Conservation (phyloP, 2,329 filamentous ascomycete species). For the Raffaelea deltoideospora region DNA sequence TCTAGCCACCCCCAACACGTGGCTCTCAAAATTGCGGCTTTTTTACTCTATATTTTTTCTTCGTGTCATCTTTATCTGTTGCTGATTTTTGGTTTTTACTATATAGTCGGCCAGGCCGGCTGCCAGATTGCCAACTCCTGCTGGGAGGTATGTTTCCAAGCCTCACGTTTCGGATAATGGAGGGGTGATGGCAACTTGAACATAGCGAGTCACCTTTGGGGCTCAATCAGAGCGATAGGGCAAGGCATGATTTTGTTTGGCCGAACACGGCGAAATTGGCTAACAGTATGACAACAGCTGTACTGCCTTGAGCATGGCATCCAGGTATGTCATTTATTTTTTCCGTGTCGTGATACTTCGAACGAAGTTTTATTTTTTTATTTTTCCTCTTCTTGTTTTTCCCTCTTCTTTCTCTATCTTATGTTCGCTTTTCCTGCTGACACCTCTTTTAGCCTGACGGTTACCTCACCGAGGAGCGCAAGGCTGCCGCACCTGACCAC, state of each 20-base stretch:
- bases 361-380: constrained; percentile 10
- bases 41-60: too few relatives aligned
- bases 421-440: neutral
- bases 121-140: constrained; percentile 99
- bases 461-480: constrained; percentile 96
- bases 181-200: too few relatives aligned
- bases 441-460: constrained; percentile 64
- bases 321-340: constrained; percentile 49
- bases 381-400: constrained; percentile 11
- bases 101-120: constrained; percentile 94
- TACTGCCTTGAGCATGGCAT: constrained; percentile 99
- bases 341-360: too few relatives aligned
- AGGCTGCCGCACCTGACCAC: constrained; percentile 81
- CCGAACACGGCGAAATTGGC: too few relatives aligned
- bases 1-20: neutral
- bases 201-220: too few relatives aligned
- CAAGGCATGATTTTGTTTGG: constrained; percentile 7
- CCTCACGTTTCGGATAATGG: too few relatives aligned
- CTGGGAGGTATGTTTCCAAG: constrained; percentile 85
- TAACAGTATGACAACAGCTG: constrained; percentile 43
- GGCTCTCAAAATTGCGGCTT: constrained; percentile 6
- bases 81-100: constrained; percentile 37
- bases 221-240: neutral
- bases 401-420: neutral
- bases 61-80: too few relatives aligned